These are phyloP conservation scores for Scutellaria minor DNA, from an alignment of 257 asterid genomes.

Conservation along the genomic window DNA sequence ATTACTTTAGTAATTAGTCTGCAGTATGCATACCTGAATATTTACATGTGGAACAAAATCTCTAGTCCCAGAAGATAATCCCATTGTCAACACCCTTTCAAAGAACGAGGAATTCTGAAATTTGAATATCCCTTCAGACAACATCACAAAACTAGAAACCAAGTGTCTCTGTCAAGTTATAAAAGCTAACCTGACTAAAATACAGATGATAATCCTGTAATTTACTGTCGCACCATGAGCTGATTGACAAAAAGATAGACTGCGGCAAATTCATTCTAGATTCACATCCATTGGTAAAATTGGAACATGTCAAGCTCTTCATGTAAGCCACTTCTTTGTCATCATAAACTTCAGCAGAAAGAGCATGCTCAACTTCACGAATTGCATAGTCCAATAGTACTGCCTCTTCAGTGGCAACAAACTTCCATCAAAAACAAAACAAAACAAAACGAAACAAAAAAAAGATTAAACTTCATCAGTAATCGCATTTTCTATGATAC, in stretches of 20 bases:
- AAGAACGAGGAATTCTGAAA: constrained; percentile 73
- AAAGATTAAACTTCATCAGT: constrained; percentile 27
- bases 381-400: constrained; percentile 69
- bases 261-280: constrained; percentile 60
- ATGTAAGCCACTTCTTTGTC: constrained; percentile 65
- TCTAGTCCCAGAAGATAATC: constrained; percentile 56
- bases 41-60: constrained; percentile 51
- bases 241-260: constrained; percentile 68
- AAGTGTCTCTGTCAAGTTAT: constrained; percentile 29
- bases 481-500: constrained; percentile 24
- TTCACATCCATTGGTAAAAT: constrained; percentile 49
- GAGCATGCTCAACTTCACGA: constrained; percentile 60
- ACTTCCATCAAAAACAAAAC: constrained; percentile 61
- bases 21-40: constrained; percentile 56
- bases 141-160: constrained; percentile 33
- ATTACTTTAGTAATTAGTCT: constrained; percentile 25
- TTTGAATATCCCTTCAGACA: constrained; percentile 41
- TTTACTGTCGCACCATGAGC: constrained; percentile 85
- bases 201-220: constrained; percentile 85
- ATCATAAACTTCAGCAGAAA: constrained; percentile 55
- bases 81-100: constrained; percentile 71
- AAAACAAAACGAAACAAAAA: constrained; percentile 31
- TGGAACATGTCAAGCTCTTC: constrained; percentile 65
- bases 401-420: constrained; percentile 71
- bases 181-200: constrained; percentile 73